Base-by-base conservation (phyloP, 2,329 filamentous ascomycete species). In the Grosmannia serpens region DNA sequence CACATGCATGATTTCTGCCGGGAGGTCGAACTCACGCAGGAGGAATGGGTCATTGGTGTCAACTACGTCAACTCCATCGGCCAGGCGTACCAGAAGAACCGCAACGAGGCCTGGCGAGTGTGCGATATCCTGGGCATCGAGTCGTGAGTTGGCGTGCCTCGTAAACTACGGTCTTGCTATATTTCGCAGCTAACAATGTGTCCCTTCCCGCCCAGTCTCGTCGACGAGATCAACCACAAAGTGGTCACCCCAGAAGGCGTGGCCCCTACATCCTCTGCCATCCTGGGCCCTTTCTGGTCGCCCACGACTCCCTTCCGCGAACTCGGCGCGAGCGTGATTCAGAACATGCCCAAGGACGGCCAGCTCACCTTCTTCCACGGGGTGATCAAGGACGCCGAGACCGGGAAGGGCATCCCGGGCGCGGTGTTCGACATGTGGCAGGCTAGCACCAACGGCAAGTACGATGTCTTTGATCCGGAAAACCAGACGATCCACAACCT, bases 231-330 rank as follows among this genome's bases (percentile, higher is more conserved):
- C 67, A 89, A 87, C 58, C 87, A 84, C 73, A 84, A 83, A 55
- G 78, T 80, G 33, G 78, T 79, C 55, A 74, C 77, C 57, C 73
- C 73, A 55, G 65, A 67, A 41, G 75, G 74, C n/a, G 73, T 75
- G 17, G 67, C 73, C 17, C 76, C 84, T 13, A 94, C 89, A 6
- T 82, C 88, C 2, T 88, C 87, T 4, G 84, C 89, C 47, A 90
- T 95, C 63, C 80, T 95, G 0, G 90, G 90, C 0, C 90, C 90
- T 1, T 95, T 95, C 74, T 95, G 88, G 82, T 81, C 88, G 7
- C 78, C 83, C 50, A 80, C 91, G 64, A 83, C 89, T 0, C 89
- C 89, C 6, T 73, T 80, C 59, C 80, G 85, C 53, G 73, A 82
- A n/a, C 87, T 87, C 67, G 89, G 87, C 55, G 80, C 77, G 52